Percentiles rank a stretch among this genome's conserved stretches.
Conservation (phyloP, 23 red algal genomes). For the Gracilaria caudata region DNA sequence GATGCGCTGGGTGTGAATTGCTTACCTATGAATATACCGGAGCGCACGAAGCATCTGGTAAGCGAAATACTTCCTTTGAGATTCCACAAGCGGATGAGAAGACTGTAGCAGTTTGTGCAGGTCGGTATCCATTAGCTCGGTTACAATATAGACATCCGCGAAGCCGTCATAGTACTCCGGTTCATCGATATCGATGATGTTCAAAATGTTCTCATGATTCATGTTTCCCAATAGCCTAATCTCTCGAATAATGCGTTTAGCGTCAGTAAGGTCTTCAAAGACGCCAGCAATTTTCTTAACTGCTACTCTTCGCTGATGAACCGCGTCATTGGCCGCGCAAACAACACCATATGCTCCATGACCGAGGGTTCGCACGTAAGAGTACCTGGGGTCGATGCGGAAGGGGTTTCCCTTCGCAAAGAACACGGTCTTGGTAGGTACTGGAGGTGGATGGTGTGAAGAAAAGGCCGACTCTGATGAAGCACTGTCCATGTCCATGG, state of each 20-base stretch:
- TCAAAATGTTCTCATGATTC: conserved; percentile 92
- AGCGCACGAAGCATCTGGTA: conserved; percentile 95
- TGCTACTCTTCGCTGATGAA: conserved; percentile 60
- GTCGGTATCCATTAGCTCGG: conserved; percentile 97
- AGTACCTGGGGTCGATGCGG: conserved; percentile 66
- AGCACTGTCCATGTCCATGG: neutral
- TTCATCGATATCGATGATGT: conserved; percentile 83
- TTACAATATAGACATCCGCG: conserved; percentile 94
- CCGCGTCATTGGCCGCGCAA: conserved; percentile 59
- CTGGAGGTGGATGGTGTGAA: neutral
- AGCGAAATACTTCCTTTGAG: conserved; percentile 89
- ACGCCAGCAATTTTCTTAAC: conserved; percentile 91
- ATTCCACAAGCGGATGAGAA: conserved; percentile 67
- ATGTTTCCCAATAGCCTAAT: conserved; percentile 76
- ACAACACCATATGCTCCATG: conserved; percentile 97
- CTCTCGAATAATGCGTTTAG: conserved; percentile 92
- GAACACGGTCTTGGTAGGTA: conserved; percentile 59
- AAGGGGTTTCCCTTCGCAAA: conserved; percentile 68
- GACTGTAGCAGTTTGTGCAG: conserved; percentile 86
- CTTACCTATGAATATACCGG: conserved; percentile 91
- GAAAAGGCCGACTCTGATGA: neutral
- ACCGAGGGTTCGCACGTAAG: conserved; percentile 76
- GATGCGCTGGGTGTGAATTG: neutral
- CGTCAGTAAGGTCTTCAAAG: conserved; percentile 94
- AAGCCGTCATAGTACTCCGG: conserved; percentile 75